Conservation (phyloP, 75 land plant species). For the Cunninghamia lanceolata region DNA sequence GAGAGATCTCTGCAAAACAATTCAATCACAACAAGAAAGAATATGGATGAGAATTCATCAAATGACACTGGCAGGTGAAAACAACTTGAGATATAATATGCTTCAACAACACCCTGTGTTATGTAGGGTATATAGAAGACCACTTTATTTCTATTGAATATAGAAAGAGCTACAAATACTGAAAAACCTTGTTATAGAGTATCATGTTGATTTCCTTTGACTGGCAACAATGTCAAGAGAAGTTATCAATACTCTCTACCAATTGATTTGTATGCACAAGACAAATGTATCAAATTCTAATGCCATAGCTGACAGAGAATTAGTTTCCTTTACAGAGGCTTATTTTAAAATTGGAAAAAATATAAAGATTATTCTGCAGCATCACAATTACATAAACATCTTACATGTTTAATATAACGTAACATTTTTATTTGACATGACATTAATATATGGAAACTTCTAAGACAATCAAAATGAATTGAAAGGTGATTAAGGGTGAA, state of each 20-base stretch:
- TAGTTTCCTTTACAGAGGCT: too few species aligned
- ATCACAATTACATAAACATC: too few species aligned
- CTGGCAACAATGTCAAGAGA: neutral
- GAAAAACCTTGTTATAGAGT: neutral
- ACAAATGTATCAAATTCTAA: neutral
- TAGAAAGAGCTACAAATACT: neutral
- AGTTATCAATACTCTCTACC: neutral
- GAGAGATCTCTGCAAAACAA: constrained; percentile 4
- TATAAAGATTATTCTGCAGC: too few species aligned
- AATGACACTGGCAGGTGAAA: neutral
- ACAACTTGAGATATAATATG: neutral
- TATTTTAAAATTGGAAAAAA: too few species aligned
- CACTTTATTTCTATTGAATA: neutral
- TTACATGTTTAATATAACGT: too few species aligned
- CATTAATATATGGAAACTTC: too few species aligned
- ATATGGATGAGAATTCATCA: neutral
- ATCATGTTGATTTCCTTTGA: neutral
- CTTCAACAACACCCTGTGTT: neutral
- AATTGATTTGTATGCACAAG: neutral
- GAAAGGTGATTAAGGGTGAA: too few species aligned
- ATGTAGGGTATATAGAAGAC: neutral
- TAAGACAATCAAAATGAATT: too few species aligned
- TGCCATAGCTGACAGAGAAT: too few species aligned
- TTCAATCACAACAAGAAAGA: neutral
- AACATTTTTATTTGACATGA: too few species aligned